A percentile compares a stretch with the other conserved stretches of the same genome.
phyloP scores from a whole-genome alignment of 371 early-diverging fungal genomes.

The Mucor mucedo region DNA sequence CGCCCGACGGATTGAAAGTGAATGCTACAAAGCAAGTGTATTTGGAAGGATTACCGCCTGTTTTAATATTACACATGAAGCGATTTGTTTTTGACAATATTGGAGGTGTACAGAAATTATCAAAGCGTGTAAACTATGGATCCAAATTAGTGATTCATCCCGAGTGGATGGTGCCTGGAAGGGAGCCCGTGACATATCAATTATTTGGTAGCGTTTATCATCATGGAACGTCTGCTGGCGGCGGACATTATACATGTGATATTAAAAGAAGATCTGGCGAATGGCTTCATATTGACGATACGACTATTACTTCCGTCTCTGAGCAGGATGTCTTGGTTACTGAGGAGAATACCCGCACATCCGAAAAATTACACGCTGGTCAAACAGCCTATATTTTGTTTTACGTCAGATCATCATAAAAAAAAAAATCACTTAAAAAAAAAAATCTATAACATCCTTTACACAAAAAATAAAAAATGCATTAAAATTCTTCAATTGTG shows the following conservation, averaged over 20 bases:
- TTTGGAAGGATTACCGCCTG: constrained; percentile 87
- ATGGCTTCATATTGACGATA: constrained; percentile 95
- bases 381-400: constrained; percentile 57
- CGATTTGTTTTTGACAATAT: constrained; percentile 86
- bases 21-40: constrained; percentile 86
- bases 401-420: constrained; percentile 44
- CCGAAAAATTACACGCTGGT: constrained; percentile 47
- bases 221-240: constrained; percentile 88
- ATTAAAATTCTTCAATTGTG: not conserved
- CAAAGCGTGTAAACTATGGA: constrained; percentile 82
- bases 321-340: constrained; percentile 71
- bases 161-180: constrained; percentile 61
- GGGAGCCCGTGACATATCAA: constrained; percentile 52
- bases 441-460: not conserved
- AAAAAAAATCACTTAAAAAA: not conserved
- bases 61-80: constrained; percentile 94
- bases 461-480: not conserved
- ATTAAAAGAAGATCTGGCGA: constrained; percentile 72
- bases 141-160: constrained; percentile 68
- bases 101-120: constrained; percentile 84
- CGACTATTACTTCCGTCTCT: constrained; percentile 68
- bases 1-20: constrained; percentile 59
- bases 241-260: constrained; percentile 98
- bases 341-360: constrained; percentile 50
- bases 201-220: constrained; percentile 87